Evolutionary conservation across 2,329 filamentous ascomycete genomes (phyloP).

Genomic region (Trichoderma hamatum): DNA sequence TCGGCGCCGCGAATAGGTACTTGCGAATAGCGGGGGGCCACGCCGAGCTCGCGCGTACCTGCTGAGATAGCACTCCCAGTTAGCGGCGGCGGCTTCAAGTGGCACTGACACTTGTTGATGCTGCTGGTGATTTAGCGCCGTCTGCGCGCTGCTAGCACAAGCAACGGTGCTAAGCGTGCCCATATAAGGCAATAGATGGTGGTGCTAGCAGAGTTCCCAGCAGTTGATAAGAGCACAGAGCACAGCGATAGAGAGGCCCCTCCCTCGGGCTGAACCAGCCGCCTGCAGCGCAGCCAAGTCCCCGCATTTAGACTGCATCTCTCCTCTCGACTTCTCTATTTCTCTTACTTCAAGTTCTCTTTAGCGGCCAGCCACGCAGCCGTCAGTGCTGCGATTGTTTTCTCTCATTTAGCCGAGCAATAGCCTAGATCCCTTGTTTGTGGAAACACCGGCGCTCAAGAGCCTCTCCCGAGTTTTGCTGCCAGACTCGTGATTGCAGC

Average conservation of each 20-base stretch:
- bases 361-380: neutral
- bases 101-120: neutral
- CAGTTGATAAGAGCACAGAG: constrained; percentile 12
- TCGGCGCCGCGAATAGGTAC: constrained; percentile 17
- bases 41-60: neutral
- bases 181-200: constrained; percentile 5
- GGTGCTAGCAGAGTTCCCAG: neutral
- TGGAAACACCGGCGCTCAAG: neutral
- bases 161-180: neutral
- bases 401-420: neutral
- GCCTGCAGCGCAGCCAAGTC: constrained; percentile 10
- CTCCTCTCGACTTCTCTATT: neutral
- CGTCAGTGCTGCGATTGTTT: neutral
- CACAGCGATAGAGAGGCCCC: neutral
- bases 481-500: neutral
- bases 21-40: neutral
- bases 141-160: neutral
- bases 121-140: neutral
- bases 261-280: constrained; percentile 4
- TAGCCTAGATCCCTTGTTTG: neutral
- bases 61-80: neutral
- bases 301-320: neutral
- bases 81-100: constrained; percentile 1
- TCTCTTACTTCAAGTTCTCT: neutral
- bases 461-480: too few relatives aligned